Evolutionary conservation across 768 basidiomycete genomes (phyloP), one percentile per base, ranked within the genome.

Genomic region (Lyophyllum decastes): DNA sequence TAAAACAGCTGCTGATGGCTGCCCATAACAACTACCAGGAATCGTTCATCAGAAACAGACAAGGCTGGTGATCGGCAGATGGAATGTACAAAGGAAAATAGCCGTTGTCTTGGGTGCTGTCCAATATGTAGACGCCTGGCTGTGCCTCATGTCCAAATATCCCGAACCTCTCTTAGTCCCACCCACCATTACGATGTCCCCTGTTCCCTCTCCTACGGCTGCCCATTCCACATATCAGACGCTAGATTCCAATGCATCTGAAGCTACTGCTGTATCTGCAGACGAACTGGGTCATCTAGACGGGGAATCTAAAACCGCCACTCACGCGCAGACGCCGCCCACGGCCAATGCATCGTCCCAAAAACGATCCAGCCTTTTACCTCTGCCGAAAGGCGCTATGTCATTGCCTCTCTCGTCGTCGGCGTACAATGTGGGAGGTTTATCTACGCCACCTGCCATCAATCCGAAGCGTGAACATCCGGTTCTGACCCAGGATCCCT

Each of bases 301-400:
- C 53, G 51, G 46, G 41, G 52, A 33, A 34, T 27, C 24, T 12
- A 49, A 19, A 3, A 27, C 9, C 33, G 35, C 38, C 46, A 48
- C 45, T 34, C 33, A 49, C 27, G 55, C 47, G 16, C 51, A 56
- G 47, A 30, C n/a, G 17, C 4, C 41, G 30, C 24, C 44, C 4
- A 26, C 35, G 38, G 27, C 27, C 26, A 30, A 5, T 4, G n/a
- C 44, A 24, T 12, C 30, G 43, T 35, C 55, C n/a, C 41, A 52
- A 11, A 46, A n/a, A 19, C 50, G 22, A 25, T 33, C 47, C n/a
- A 25, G 27, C 10, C 19, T 54, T 22, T 19, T 33, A 33, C 61
- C 63, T n/a, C n/a, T 62, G 35, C 64, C 64, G 14, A 64, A 64
- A 52, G 64, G 64, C 19, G 64, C 64, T n/a, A 50, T 62, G 57